phyloP scores from a whole-genome alignment of 2,329 filamentous ascomycete genomes.

The Clonostachys rhizophaga region DNA sequence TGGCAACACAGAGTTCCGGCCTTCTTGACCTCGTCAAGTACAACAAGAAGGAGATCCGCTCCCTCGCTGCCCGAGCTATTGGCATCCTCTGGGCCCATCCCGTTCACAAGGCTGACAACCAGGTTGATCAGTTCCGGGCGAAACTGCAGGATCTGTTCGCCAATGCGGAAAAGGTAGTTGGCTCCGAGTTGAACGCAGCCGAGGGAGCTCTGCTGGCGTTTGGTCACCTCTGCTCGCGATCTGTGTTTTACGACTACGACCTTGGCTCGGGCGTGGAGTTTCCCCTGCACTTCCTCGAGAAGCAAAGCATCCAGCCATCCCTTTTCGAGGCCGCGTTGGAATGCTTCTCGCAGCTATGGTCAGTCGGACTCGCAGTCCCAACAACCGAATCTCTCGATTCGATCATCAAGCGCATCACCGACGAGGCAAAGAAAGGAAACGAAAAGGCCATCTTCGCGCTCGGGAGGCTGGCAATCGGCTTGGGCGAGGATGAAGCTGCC shows the following conservation, averaged over 20 bases:
- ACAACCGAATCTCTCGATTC: slow-evolving; percentile 13
- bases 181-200: slow-evolving; percentile 35
- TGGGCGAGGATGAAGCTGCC: slow-evolving; percentile 20
- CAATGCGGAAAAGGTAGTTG: slow-evolving; percentile 8
- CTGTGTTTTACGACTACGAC: slow-evolving; percentile 31
- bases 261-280: slow-evolving; percentile 10
- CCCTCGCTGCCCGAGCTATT: slow-evolving; percentile 63
- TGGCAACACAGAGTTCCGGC: slow-evolving; percentile 42
- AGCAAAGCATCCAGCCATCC: slow-evolving; percentile 19
- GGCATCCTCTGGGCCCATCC: slow-evolving; percentile 73
- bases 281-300: slow-evolving; percentile 22
- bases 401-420: slow-evolving; percentile 42
- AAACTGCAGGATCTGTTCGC: neutral
- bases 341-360: slow-evolving; percentile 40
- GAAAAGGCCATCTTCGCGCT: slow-evolving; percentile 79
- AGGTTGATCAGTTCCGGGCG: slow-evolving; percentile 17
- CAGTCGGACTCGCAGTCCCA: slow-evolving; percentile 31
- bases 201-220: slow-evolving; percentile 42
- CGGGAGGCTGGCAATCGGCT: slow-evolving; percentile 68
- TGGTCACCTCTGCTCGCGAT: slow-evolving; percentile 35
- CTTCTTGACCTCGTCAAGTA: slow-evolving; percentile 61
- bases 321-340: slow-evolving; percentile 40
- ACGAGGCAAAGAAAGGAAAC: slow-evolving; percentile 73
- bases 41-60: slow-evolving; percentile 66
- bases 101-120: slow-evolving; percentile 17